Base-by-base conservation (phyloP, 2,329 filamentous ascomycete species). In the Aspergillus nomiae region DNA sequence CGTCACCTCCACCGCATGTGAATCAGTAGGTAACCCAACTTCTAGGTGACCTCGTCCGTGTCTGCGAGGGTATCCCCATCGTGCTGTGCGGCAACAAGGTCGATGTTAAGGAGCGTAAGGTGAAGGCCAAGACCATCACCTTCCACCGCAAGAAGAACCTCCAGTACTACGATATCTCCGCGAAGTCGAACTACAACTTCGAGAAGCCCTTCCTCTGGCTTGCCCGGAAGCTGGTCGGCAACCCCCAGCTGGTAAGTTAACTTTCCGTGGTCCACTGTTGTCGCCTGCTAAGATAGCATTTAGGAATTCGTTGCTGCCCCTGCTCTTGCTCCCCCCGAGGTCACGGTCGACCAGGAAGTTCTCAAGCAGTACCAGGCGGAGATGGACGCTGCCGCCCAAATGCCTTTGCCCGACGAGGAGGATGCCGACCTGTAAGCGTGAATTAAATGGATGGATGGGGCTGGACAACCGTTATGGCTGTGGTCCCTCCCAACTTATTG, bases 121-220 rank as follows among this genome's bases (percentile, higher is more conserved):
- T 99, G 80, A 99, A 99, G 90, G 95, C 95, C 79, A 99, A 99
- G 92, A 96, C 94, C 80, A 99, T 99, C 84, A 99, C 95, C 72
- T 99, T 99, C 92, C 95, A 99, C 89, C 92, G 95, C 85, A 99
- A 99, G 92, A 99, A 99, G 90, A 99, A 98, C 85, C 90, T 99
- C 59, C 95, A 99, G 85, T 99, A 98, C 89, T 99, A 99, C 88
- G 95, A 98, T 76, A 98, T 98, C 81, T 97, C 93, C 48, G 95
- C 95, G 83, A 99, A 98, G 87, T 97, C 94, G 78, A 98, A 98
- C 88, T 98, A 99, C 86, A 98, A 98, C 90, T 98, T 98, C 83
- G 94, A 98, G 90, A 99, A 98, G 89, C 94, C 94, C 69, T 98
- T 99, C 92, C 90, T 98, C 75, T 98, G 95, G 95, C 90, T 99